Base-by-base conservation (phyloP, 2,329 filamentous ascomycete species). In the Tothia fuscella region DNA sequence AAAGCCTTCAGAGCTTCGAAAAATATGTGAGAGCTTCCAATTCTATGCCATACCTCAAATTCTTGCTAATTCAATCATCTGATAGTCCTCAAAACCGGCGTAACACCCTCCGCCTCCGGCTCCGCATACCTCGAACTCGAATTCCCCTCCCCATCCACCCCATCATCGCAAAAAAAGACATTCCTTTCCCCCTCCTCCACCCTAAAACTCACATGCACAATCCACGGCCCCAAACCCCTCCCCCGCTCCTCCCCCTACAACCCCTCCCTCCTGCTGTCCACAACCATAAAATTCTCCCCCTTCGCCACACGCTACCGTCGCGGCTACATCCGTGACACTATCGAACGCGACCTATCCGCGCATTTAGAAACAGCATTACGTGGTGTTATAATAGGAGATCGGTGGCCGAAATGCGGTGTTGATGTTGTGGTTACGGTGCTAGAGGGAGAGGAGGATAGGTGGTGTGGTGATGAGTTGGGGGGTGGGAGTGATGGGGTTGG, bases 381-480 rank as follows among this genome's bases (percentile, higher is more conserved):
- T 25, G 89, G 89, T 1, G 83, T 86, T 6, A 78, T 96, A 38
- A 89, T 96, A 55, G 87, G 86, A 12, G 88, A 95, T 57, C 72
- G 89, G 44, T 98, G 89, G 85, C 91, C 91, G n/a, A 98, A 98
- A 68, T 94, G 86, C 58, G 88, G 86, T 33, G 80, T 94, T n/a
- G 91, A 98, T 57, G 80, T 98, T 30, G 80, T 94, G 14, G 78
- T 98, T 37, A 95, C 87, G 0, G 78, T 98, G 37, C 69, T 98
- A 14, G 91, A 98, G 63, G 89, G 86, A 3, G 91, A 96, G 55
- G 85, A 95, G 57, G 82, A 89, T 52, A 67, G 68, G 26, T 78
- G 74, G 70, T 76, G 73, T 71, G 76, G 71, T 4, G 71, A 76
- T 56, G 63, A 64, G 16, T 49, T 48, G 10, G 67, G 62, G 44